phyloP scores from a whole-genome alignment of 2,329 filamentous ascomycete species.

The Didymellaceae sp. region DNA sequence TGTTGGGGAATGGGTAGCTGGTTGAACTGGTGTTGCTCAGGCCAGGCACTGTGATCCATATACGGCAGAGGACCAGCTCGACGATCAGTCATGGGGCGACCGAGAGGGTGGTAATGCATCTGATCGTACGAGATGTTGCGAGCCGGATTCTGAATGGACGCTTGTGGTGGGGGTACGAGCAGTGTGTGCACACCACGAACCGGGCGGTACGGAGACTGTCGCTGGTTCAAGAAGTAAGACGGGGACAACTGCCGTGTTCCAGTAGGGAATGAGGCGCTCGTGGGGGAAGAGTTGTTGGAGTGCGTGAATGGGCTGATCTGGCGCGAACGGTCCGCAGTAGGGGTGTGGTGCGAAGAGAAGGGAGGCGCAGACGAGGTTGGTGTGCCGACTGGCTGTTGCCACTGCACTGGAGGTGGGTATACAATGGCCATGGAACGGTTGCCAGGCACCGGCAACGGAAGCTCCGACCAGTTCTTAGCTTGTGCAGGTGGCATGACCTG shows the following conservation, averaged over 20 bases:
- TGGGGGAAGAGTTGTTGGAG: constrained; percentile 70
- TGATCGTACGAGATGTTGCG: constrained; percentile 54
- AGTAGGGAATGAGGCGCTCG: constrained; percentile 68
- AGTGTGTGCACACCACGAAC: constrained; percentile 88
- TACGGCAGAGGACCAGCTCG: constrained; percentile 55
- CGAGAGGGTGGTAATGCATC: constrained; percentile 60
- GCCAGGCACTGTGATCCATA: constrained; percentile 49
- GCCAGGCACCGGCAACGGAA: constrained; percentile 59
- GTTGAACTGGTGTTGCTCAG: constrained; percentile 48
- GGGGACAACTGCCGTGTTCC: constrained; percentile 81
- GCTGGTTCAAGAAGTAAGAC: constrained; percentile 83
- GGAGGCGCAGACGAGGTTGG: constrained; percentile 40
- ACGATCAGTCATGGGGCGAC: constrained; percentile 54
- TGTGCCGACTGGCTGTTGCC: constrained; percentile 54
- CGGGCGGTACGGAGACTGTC: constrained; percentile 90
- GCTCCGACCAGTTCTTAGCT: constrained; percentile 52
- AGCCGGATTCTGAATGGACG: constrained; percentile 69
- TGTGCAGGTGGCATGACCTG: constrained; percentile 36
- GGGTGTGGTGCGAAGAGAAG: constrained; percentile 38
- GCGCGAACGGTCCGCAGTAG: constrained; percentile 49
- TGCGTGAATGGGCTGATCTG: constrained; percentile 60
- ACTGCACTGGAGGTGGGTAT: constrained; percentile 66
- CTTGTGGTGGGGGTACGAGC: constrained; percentile 83
- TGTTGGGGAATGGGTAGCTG: constrained; percentile 48
- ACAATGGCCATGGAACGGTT: constrained; percentile 78